phyloP scores from a whole-genome alignment of 352 stramenopile species.

The Phytophthora citrophthora region DNA sequence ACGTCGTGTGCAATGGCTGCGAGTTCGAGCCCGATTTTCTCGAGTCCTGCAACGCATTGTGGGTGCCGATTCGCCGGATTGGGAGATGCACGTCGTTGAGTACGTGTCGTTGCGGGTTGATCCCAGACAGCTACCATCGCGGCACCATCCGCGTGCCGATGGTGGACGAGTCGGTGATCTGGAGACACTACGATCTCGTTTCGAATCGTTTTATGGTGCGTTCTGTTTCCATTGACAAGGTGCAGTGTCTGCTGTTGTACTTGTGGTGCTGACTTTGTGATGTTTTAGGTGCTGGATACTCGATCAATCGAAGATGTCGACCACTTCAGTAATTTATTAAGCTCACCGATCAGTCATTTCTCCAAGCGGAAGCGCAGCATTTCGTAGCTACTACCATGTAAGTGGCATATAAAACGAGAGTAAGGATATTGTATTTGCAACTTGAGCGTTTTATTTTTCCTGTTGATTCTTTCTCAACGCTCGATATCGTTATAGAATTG shows the following conservation, averaged over 20 bases:
- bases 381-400: constrained; percentile 11
- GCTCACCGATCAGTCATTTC: constrained; percentile 27
- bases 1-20: constrained; percentile 67
- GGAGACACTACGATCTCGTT: constrained; percentile 71
- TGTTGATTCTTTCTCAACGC: background rate
- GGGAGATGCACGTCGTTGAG: constrained; percentile 56
- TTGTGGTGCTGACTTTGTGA: constrained; percentile 1
- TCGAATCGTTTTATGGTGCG: constrained; percentile 78
- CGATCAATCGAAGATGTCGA: constrained; percentile 37
- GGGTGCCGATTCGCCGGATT: constrained; percentile 66
- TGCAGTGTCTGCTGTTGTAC: too few species aligned
- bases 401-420: too few species aligned
- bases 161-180: constrained; percentile 79
- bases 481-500: background rate
- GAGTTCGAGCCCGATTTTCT: constrained; percentile 84
- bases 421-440: constrained; percentile 20
- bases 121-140: constrained; percentile 77
- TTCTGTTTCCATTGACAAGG: background rate
- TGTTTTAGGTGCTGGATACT: constrained; percentile 41
- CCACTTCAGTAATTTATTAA: constrained; percentile 42
- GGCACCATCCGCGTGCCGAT: constrained; percentile 69
- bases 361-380: constrained; percentile 44
- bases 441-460: background rate
- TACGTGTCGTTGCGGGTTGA: constrained; percentile 71
- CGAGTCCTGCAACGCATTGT: constrained; percentile 68